Conservation (phyloP, 345 rosid species). For the Geranium rotundifolium region DNA sequence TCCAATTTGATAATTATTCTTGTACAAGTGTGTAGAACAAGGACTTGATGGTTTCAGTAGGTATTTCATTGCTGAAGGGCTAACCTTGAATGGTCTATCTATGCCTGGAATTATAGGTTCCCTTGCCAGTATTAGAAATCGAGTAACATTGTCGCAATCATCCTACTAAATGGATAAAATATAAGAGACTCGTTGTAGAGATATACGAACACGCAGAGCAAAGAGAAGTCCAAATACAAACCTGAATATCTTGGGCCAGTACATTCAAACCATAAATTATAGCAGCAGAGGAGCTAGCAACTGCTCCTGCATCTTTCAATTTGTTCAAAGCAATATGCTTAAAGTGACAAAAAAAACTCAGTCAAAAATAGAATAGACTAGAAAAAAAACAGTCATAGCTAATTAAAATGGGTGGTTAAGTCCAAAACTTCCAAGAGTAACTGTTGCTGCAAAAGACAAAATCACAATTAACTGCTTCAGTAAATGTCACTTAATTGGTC, state of each 20-base stretch:
- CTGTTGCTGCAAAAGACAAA: background rate
- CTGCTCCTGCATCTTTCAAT: constrained; percentile 68
- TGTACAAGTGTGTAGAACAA: background rate
- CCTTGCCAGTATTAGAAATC: constrained; percentile 95
- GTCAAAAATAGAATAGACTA: background rate
- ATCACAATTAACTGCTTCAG: too few species aligned
- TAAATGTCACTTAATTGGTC: background rate
- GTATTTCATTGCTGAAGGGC: constrained; percentile 5
- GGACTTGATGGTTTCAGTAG: too few species aligned
- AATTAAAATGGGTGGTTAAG: background rate
- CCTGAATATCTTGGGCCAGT: constrained; percentile 93
- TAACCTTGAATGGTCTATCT: constrained; percentile 81
- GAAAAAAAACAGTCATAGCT: background rate
- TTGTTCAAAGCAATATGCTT: constrained; percentile 64
- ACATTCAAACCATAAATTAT: constrained; percentile 70
- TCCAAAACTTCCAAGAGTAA: background rate
- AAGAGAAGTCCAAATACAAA: constrained; percentile 12
- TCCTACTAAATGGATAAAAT: constrained; percentile 33
- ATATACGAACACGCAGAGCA: background rate
- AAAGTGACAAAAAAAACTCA: constrained; percentile 6
- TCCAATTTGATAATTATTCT: background rate
- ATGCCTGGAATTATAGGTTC: constrained; percentile 94
- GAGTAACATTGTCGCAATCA: constrained; percentile 75
- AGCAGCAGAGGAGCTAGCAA: constrained; percentile 87
- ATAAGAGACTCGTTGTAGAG: background rate